Percentiles rank a stretch among this genome's conserved stretches.
These are phyloP conservation scores for Candida ficus DNA, from an alignment of 805 yeast species.

Conservation along the genomic window DNA sequence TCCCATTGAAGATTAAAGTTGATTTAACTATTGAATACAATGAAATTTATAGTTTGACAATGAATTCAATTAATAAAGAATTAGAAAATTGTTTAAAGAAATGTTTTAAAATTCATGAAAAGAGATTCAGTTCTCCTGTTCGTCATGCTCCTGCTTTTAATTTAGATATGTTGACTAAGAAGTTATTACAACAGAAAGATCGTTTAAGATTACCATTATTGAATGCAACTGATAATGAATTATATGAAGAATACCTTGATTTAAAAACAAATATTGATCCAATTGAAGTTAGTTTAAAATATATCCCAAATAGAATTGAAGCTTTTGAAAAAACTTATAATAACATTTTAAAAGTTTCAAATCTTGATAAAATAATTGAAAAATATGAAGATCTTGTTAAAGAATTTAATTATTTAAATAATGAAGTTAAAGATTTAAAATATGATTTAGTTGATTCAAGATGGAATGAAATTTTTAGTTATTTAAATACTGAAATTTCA, in stretches of 20 bases:
- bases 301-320: conserved; percentile 46
- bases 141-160: conserved; percentile 35
- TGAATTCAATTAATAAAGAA: conserved; percentile 37
- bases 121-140: conserved; percentile 35
- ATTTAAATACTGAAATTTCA: conserved; percentile 38
- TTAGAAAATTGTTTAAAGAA: conserved; percentile 31
- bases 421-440: conserved; percentile 38
- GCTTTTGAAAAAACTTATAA: conserved; percentile 31
- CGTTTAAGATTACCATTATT: conserved; percentile 35
- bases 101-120: conserved; percentile 34
- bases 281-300: conserved; percentile 43
- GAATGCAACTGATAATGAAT: conserved; percentile 31
- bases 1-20: conserved; percentile 28
- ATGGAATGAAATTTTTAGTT: conserved; percentile 51
- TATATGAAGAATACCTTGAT: conserved; percentile 37
- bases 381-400: conserved; percentile 36
- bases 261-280: conserved; percentile 43
- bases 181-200: conserved; percentile 26
- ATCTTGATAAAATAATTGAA: conserved; percentile 28
- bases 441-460: conserved; percentile 43
- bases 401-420: conserved; percentile 37
- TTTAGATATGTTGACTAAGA: conserved; percentile 28
- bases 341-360: conserved; percentile 11
- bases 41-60: conserved; percentile 37
- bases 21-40: conserved; percentile 39